A percentile compares a stretch with the other conserved stretches of the same genome.
These are phyloP conservation scores for Xylariaceae sp. DNA, from an alignment of 2,329 filamentous ascomycete genomes.

Conservation along the genomic window DNA sequence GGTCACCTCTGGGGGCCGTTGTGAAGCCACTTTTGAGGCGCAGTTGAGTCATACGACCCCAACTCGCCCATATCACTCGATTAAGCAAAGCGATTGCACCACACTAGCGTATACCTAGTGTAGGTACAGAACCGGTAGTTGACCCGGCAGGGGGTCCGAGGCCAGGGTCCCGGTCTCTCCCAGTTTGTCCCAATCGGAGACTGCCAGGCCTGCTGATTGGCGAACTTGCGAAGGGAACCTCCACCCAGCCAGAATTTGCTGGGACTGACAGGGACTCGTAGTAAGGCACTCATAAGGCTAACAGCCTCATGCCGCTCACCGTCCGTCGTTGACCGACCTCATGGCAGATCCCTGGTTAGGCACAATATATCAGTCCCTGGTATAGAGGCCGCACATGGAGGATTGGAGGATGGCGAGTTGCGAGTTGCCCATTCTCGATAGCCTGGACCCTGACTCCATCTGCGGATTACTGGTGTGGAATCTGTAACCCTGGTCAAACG, in stretches of 20 bases:
- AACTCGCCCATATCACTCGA: background rate
- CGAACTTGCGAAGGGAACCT: constrained; percentile 27
- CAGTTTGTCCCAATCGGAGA: constrained; percentile 13
- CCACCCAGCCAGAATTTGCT: constrained; percentile 9
- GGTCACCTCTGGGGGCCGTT: constrained; percentile 6
- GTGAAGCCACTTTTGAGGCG: constrained; percentile 30
- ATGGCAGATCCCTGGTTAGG: background rate
- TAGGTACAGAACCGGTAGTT: constrained; percentile 15
- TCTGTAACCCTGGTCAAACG: background rate
- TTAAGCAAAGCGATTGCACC: background rate
- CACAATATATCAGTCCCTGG: background rate
- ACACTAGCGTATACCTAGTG: background rate
- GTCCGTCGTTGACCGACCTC: constrained; percentile 8
- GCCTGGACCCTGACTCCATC: background rate
- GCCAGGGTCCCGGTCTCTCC: background rate
- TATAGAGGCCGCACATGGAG: background rate
- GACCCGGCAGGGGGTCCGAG: background rate
- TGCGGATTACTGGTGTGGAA: background rate
- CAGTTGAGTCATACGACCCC: constrained; percentile 26
- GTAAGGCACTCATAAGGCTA: constrained; percentile 21
- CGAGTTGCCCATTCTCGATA: background rate
- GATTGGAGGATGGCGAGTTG: background rate
- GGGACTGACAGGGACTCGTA: constrained; percentile 6
- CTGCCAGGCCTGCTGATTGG: constrained; percentile 25
- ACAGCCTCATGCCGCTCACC: constrained; percentile 15